Percentiles rank a stretch among this genome's conserved stretches.
Conservation (phyloP, 495 filamentous ascomycete genomes). For the Tuber melanosporum region DNA sequence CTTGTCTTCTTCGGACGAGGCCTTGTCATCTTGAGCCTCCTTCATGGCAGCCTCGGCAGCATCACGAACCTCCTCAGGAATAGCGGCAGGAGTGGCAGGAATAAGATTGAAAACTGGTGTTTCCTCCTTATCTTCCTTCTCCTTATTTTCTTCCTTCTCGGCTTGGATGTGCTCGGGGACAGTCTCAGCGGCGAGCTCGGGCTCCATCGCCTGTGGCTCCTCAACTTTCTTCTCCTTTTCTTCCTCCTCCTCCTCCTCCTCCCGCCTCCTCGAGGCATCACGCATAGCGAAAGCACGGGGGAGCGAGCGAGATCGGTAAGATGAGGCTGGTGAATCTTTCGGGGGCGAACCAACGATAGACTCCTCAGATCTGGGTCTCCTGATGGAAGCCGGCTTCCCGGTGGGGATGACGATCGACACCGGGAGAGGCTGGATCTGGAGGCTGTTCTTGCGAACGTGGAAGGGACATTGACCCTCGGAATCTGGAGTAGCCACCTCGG, state of each 20-base stretch:
- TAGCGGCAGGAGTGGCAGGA: conserved; percentile 22
- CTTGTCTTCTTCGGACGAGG: conserved; percentile 4
- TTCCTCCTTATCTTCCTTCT: conserved; percentile 7
- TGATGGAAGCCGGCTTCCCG: conserved; percentile 1
- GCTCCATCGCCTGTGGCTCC: conserved; percentile 6
- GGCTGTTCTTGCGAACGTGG: conserved; percentile 13
- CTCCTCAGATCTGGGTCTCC: conserved; percentile 1
- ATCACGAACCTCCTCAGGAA: conserved; percentile 18
- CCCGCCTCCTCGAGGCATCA: conserved; percentile 5
- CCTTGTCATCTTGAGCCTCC: conserved; percentile 13
- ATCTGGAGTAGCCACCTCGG: conserved; percentile 3
- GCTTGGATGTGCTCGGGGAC: conserved; percentile 3
- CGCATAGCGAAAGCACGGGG: conserved; percentile 7
- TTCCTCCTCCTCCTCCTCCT: conserved; percentile 4
- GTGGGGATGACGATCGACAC: conserved; percentile 1
- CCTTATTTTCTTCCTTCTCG: conserved; percentile 21
- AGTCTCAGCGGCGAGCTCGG: conserved; percentile 6
- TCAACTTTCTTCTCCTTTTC: conserved; percentile 13
- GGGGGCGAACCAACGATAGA: background rate
- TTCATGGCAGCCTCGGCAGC: conserved; percentile 23
- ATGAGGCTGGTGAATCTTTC: conserved; percentile 7
- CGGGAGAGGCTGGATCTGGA: conserved; percentile 14
- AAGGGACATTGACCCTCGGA: conserved; percentile 12
- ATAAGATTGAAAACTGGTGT: conserved; percentile 21
- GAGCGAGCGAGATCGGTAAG: conserved; percentile 11